Conservation (phyloP, 2,329 filamentous ascomycete genomes). For the Pseudogymnoascus sp. region DNA sequence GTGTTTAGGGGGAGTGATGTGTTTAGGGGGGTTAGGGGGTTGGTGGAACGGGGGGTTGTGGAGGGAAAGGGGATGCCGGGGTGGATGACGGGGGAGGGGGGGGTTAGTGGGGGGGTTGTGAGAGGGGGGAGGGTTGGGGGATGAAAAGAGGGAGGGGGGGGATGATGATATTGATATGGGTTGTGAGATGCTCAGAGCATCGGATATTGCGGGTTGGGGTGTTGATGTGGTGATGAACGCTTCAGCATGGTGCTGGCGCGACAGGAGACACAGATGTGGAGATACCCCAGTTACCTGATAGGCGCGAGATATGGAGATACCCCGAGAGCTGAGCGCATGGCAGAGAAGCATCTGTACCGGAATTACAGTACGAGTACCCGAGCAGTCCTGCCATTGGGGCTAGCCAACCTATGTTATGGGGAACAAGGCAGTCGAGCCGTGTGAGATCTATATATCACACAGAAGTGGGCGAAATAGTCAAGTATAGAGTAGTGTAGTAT, state of each 20-base stretch:
- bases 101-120: constrained; percentile 59
- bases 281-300: neutral
- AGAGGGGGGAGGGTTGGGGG: neutral
- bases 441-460: neutral
- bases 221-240: neutral
- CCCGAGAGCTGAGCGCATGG: neutral
- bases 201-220: neutral
- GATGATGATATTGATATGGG: neutral
- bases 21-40: constrained; percentile 68
- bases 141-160: neutral
- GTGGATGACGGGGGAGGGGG: constrained; percentile 86
- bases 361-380: neutral
- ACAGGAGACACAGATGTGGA: neutral
- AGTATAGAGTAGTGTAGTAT: neutral
- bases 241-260: neutral
- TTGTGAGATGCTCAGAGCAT: neutral
- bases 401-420: neutral
- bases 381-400: neutral
- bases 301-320: neutral
- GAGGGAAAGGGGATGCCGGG: constrained; percentile 74
- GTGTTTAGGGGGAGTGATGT: constrained; percentile 70
- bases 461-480: neutral
- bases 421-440: neutral
- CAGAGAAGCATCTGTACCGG: neutral
- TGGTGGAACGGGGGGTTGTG: constrained; percentile 69